Base-by-base conservation (phyloP, 805 yeast species). In the Starmera caribaea region DNA sequence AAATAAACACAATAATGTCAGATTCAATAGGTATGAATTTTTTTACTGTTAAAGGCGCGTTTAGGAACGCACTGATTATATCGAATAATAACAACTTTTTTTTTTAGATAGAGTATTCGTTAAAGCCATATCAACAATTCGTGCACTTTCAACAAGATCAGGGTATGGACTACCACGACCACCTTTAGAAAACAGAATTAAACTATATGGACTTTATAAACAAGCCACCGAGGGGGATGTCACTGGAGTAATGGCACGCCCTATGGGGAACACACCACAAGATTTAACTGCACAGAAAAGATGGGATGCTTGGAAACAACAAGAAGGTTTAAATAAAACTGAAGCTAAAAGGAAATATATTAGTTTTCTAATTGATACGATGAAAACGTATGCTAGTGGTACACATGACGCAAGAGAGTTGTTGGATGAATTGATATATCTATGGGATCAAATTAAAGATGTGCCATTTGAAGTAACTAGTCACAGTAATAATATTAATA, bases 161-260 rank as follows among this genome's bases (percentile, higher is more conserved):
- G 74, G 76, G 34, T 68, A 74, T 44, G 79, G 79, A 13, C 61
- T 83, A 26, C 87, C 89, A 1, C 68, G 89, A 24, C 95, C 95
- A 0, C 88, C 92, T 0, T 71, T 83, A 3, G 81, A 78, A 39
- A 73, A 67, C 43, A 59, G 95, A 29, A 76, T 81, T 42, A 69
- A 69, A 46, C 66, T 86, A 4, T 86, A 86, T 56, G 95, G 95
- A 0, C 68, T 86, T 38, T 86, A 85, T 61, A 87, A 86, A 51
- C 96, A 86, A 55, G 89, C 95, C 2, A 86, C 94, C 1, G 90
- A 84, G 58, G 96, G 96, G 8, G 77, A 86, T 55, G 87, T 83
- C 8, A 73, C 71, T 36, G 80, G 80, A 2, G 66, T 81, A 33
- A 71, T 82, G 76, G 70, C 72, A 3, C 62, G 87, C 36, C 90